Base-by-base conservation (phyloP, 495 filamentous ascomycete genomes). In the Bombardia bombarda region DNA sequence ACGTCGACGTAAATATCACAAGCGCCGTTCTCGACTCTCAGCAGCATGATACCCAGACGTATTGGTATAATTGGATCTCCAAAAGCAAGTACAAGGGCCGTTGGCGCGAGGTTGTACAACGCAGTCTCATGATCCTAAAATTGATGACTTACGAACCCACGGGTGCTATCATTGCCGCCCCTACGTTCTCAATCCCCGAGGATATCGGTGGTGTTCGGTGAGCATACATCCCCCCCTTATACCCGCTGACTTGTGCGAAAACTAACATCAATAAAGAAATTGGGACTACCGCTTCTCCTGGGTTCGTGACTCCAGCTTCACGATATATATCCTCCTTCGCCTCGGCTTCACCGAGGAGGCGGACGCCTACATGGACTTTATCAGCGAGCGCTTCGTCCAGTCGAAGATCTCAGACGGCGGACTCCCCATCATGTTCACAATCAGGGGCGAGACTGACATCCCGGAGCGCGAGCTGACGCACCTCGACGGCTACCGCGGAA, bases 371-470 rank as follows among this genome's bases (percentile, higher is more conserved):
- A 83, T 86, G 70, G 68, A 70, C 33, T 87, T 86, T 59, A 84
- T 87, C 51, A 82, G 74, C 57, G 78, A 80, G 42, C 75, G 79
- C 14, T 72, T 86, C 42, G 65, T 73, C 41, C 66, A 69, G 36
- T 63, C 71, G 28, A 52, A 70, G 42, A 43, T 56, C 24, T 16
- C 65, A 47, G 62, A 73, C 44, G 59, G 76, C 41, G 62, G 77
- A n/a, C 61, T 87, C 4, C 82, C 83, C 13, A 84, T 87, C 52
- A 87, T 87, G 82, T 85, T 86, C 48, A 83, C 79, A 12, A 85
- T 87, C 49, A 69, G 74, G 7, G 83, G 83, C 30, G 79, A 80
- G 37, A 84, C 76, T 23, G 80, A 85, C 26, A 81, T 86, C 40
- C 81, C 81, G 6, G 82, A 86, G 53, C 55, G 69, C 25, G 79